Conservation (phyloP, 352 stramenopile species). For the Pythium insidiosum region DNA sequence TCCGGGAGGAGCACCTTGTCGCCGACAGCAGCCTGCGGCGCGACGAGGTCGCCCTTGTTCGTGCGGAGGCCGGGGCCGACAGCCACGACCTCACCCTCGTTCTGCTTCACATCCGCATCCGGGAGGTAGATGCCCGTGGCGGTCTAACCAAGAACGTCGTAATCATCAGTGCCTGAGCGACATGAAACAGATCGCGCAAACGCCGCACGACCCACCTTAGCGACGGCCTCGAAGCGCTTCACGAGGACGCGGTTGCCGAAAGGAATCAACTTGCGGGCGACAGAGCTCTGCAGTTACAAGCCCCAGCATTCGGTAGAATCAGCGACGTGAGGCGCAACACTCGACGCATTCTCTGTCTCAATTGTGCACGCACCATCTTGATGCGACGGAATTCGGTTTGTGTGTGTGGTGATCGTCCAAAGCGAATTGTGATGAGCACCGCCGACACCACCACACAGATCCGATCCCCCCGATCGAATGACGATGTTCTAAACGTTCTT, state of each 20-base stretch:
- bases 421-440: no score
- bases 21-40: constrained; percentile 81
- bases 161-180: background rate
- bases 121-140: constrained; percentile 93
- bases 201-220: constrained; percentile 31
- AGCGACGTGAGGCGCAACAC: no score
- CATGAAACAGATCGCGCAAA: background rate
- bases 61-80: constrained; percentile 89
- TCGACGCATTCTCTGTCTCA: no score
- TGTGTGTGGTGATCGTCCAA: no score
- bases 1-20: constrained; percentile 95
- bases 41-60: constrained; percentile 84
- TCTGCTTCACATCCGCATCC: constrained; percentile 89
- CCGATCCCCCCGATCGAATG: no score
- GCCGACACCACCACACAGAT: no score
- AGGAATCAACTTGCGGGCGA: constrained; percentile 85
- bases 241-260: constrained; percentile 95
- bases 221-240: constrained; percentile 87
- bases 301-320: no score
- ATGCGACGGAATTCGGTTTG: no score
- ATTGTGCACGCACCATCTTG: no score
- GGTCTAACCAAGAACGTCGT: constrained; percentile 38
- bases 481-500: no score
- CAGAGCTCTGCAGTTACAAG: constrained; percentile 20
- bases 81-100: constrained; percentile 92